Conservation (phyloP, 805 yeast genomes). For the Clavispora phyllophila region DNA sequence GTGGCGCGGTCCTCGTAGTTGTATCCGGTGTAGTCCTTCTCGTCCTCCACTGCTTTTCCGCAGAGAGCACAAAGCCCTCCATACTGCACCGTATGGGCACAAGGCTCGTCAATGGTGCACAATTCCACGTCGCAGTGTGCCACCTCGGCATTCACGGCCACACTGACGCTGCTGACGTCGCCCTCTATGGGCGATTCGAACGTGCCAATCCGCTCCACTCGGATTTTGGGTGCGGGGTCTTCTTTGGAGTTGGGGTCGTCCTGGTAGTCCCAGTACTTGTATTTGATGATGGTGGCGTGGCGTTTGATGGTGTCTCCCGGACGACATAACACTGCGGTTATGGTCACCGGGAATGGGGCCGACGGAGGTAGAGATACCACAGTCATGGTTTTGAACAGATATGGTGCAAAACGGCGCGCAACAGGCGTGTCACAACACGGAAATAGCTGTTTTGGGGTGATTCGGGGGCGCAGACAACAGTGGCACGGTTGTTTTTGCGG, state of each 20-base stretch:
- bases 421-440: background rate
- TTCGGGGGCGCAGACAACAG: background rate
- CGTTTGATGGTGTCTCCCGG: slow-evolving; percentile 44
- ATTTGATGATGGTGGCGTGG: slow-evolving; percentile 53
- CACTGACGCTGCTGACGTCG: slow-evolving; percentile 43
- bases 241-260: slow-evolving; percentile 48
- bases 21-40: slow-evolving; percentile 69
- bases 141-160: slow-evolving; percentile 58
- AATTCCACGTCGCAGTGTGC: slow-evolving; percentile 42
- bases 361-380: slow-evolving; percentile 54
- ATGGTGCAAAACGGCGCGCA: background rate
- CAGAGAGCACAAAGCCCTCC: slow-evolving; percentile 94
- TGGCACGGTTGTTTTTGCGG: background rate
- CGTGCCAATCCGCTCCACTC: slow-evolving; percentile 67
- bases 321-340: slow-evolving; percentile 44
- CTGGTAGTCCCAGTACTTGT: slow-evolving; percentile 63
- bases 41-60: slow-evolving; percentile 69
- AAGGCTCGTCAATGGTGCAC: slow-evolving; percentile 67
- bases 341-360: slow-evolving; percentile 63
- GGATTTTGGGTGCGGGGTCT: slow-evolving; percentile 36
- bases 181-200: slow-evolving; percentile 87
- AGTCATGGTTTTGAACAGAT: slow-evolving; percentile 30
- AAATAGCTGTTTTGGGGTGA: background rate
- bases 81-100: slow-evolving; percentile 88
- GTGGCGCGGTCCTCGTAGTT: slow-evolving; percentile 71